phyloP scores from a whole-genome alignment of 179 eudicot species.

The Patellifolia procumbens region DNA sequence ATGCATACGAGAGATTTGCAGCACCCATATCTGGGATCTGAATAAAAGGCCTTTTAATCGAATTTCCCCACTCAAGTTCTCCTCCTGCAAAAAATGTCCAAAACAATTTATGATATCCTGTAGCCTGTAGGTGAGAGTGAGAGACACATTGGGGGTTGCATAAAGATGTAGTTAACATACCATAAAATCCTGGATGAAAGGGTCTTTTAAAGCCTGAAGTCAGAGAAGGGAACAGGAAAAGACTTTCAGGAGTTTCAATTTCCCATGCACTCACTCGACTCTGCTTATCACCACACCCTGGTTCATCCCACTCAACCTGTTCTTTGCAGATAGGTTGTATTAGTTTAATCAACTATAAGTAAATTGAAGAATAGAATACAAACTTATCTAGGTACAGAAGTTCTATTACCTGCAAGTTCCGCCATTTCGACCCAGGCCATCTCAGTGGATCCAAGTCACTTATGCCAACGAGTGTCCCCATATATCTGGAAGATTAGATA shows the following conservation, averaged over 20 bases:
- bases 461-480: slow-evolving; percentile 84
- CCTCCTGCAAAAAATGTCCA: slow-evolving; percentile 38
- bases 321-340: neutral
- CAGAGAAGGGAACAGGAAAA: slow-evolving; percentile 87
- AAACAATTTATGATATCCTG: neutral
- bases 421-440: slow-evolving; percentile 98
- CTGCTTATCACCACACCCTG: slow-evolving; percentile 79
- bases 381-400: neutral
- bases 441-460: slow-evolving; percentile 87
- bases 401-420: slow-evolving; percentile 72
- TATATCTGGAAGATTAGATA: slow-evolving; percentile 53
- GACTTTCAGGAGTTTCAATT: slow-evolving; percentile 93
- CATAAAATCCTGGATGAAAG: slow-evolving; percentile 55
- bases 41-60: slow-evolving; percentile 60
- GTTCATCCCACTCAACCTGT: slow-evolving; percentile 98
- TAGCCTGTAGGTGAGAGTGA: neutral
- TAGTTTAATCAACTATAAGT: neutral
- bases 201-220: slow-evolving; percentile 79
- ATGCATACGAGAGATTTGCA: slow-evolving; percentile 44
- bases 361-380: neutral
- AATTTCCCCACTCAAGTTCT: slow-evolving; percentile 72
- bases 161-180: slow-evolving; percentile 32
- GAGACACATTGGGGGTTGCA: neutral
- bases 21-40: slow-evolving; percentile 45
- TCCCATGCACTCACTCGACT: slow-evolving; percentile 86